Evolutionary conservation across 768 basidiomycete genomes (phyloP), one percentile per base, ranked within the genome.

Genomic region (Xerocomus spinulosus): DNA sequence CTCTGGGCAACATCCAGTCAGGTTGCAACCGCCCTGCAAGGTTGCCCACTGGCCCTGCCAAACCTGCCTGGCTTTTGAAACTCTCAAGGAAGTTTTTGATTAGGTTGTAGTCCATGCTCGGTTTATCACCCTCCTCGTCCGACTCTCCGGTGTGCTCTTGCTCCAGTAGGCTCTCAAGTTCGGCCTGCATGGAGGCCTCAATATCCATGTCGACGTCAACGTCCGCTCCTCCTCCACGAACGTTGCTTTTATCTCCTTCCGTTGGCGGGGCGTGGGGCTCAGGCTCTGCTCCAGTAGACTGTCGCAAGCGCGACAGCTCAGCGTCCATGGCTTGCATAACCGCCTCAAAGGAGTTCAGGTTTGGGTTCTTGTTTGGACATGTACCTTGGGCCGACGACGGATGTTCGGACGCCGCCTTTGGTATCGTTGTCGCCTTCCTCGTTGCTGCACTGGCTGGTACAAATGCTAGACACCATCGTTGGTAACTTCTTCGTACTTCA

Each of bases 81-180:
- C 92, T 95, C 71, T 96, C 92, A 66, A 98, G 68, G 67, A 99
- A 93, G 66, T 96, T 95, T 70, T 92, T 95, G 73, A 98, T 95
- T 59, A 98, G 70, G 56, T 83, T 83, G 67, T 94, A 96, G 64
- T 99, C 92, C 60, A 80, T 74, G 30, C 74, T 68, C n/a, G 56
- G 62, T 21, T 68, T 71, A 10, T 71, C 71, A 3, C 70, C 73
- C 24, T 73, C 79, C 20, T 76, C 81, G n/a, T 81, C 80, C 12
- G 76, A 80, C 7, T 74, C 79, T 58, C 59, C 74, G 35, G 1
- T 20, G 56, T 78, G 60, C 41, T 62, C 71, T 48, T 56, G 59
- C 64, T 82, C 80, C 39, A 95, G 66, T 0, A 82, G 73, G 9
- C 75, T 77, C 32, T 74, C 76, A 8, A 96, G 73, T 61, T 99